A percentile compares a stretch with the other conserved stretches of the same genome.
Evolutionary conservation across 1,284 basidiomycete species (phyloP).

Genomic region (Apiotrichum porosum): DNA sequence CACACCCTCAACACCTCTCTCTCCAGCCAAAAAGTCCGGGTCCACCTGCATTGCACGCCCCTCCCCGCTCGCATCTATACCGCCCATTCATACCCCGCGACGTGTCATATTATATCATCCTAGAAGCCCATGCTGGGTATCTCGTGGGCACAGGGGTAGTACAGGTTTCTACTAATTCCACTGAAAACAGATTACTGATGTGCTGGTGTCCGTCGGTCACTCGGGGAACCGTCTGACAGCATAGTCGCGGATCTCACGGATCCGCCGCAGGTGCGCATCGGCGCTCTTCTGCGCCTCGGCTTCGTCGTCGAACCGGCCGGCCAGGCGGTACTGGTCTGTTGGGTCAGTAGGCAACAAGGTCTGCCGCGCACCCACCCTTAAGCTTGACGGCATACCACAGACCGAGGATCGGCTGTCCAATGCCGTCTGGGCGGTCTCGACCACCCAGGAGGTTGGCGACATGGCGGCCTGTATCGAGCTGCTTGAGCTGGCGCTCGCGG

Average conservation of each 20-base stretch:
- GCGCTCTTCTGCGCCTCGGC: slow-evolving; percentile 10
- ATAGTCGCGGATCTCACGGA: slow-evolving; percentile 14
- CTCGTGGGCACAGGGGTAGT: not conserved
- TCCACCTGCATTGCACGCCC: not conserved
- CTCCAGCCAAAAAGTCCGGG: not conserved
- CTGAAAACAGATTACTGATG: not conserved
- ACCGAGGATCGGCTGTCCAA: slow-evolving; percentile 35
- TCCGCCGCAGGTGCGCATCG: slow-evolving; percentile 13
- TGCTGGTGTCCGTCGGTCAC: not conserved
- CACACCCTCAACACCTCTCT: not conserved
- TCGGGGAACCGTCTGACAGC: slow-evolving; percentile 5
- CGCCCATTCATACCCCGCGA: slow-evolving; percentile 24
- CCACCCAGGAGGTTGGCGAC: slow-evolving; percentile 34
- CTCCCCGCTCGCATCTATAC: slow-evolving; percentile 16
- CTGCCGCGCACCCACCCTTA: slow-evolving; percentile 34
- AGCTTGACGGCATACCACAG: slow-evolving; percentile 37
- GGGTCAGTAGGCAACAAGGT: no score
- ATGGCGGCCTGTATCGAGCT: slow-evolving; percentile 36
- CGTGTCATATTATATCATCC: slow-evolving; percentile 10
- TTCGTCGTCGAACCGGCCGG: slow-evolving; percentile 11
- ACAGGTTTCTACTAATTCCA: not conserved
- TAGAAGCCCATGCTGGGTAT: not conserved
- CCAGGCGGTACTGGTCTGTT: slow-evolving; percentile 27
- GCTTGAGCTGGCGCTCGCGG: slow-evolving; percentile 25
- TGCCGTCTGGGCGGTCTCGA: slow-evolving; percentile 29